These are phyloP conservation scores for Cicer chorassanicum DNA, from an alignment of 306 rosid genomes.

Conservation along the genomic window DNA sequence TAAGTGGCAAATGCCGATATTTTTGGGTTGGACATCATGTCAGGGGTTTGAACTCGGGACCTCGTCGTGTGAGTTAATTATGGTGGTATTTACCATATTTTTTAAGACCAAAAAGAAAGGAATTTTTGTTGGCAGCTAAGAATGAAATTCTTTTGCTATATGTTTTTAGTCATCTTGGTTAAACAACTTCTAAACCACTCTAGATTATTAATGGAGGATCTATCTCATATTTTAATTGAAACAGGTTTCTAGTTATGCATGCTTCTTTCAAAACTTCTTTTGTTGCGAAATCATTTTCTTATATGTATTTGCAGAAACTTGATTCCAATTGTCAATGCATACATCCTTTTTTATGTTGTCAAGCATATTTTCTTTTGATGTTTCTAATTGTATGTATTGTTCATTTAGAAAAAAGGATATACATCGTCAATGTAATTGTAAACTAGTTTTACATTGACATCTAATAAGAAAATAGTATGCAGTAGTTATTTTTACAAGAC, in stretches of 20 bases:
- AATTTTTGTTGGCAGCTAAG: slow-evolving; percentile 13
- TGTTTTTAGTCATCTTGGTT: neutral
- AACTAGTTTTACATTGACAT: too few relatives aligned
- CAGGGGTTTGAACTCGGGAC: too few relatives aligned
- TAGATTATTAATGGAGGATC: slow-evolving; percentile 5
- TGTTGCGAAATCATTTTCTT: too few relatives aligned
- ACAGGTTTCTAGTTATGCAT: slow-evolving; percentile 19
- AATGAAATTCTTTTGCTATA: neutral
- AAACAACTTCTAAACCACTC: neutral
- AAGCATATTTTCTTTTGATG: neutral
- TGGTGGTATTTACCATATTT: too few relatives aligned
- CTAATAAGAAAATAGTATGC: too few relatives aligned
- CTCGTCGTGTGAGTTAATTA: too few relatives aligned
- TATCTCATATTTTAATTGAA: neutral
- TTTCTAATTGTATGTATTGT: slow-evolving; percentile 2
- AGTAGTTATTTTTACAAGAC: too few relatives aligned
- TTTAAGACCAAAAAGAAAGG: too few relatives aligned
- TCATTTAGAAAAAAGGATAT: neutral
- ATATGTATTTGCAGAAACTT: neutral
- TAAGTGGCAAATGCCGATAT: too few relatives aligned
- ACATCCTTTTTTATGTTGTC: too few relatives aligned
- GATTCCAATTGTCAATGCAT: neutral
- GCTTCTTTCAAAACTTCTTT: neutral
- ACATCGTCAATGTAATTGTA: too few relatives aligned
- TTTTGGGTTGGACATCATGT: too few relatives aligned